Base-by-base conservation (phyloP, 306 rosid genomes). In the Mucuna pruriens region DNA sequence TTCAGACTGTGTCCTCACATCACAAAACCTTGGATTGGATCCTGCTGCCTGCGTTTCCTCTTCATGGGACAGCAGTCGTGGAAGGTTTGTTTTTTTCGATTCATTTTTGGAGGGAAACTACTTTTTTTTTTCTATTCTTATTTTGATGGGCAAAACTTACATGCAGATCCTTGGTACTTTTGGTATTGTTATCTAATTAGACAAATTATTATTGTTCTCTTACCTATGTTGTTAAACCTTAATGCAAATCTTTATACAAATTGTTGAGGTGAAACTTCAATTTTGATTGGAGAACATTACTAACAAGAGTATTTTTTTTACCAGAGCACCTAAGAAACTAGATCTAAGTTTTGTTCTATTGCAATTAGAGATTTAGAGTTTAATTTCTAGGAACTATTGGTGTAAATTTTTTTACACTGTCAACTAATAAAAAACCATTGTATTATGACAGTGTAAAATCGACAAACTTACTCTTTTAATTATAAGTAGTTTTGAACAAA, bases 21-120 rank as follows among this genome's bases (percentile, higher is more conserved):
- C 88, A 0, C 90, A 87, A 73, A 95, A 76, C 62, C 97, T 92
- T 22, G 98, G 97, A 33, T 80, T 95, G 92, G 91, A 88, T 87
- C 86, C 83, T 0, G 80, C 29, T 29, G 64, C 58, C 4, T 90
- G 92, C 0, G 84, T 85, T 52, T 89, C 94, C 15, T 82, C 97
- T 60, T 93, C 99, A 2, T 92, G 92, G 97, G 94, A 95, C 69
- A 83, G 94, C 42, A 86, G 85, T 65, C 61, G 75, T 16, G 91
- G 85, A 86, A 95, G 99, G 99, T 95, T 74, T 17, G 42, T n/a
- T n/a, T n/a, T n/a, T n/a, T n/a, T n/a, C n/a, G 6, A 71, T 57
- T 40, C 5, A 44, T 5, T 66, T 66, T 51, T 1, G 0, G 2
- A 23, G 25, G 36, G 16, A 64, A 63, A 42, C 15, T 9, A 9